Base-by-base conservation (phyloP, 2,329 filamentous ascomycete species). In the Fusarium annulatum region DNA sequence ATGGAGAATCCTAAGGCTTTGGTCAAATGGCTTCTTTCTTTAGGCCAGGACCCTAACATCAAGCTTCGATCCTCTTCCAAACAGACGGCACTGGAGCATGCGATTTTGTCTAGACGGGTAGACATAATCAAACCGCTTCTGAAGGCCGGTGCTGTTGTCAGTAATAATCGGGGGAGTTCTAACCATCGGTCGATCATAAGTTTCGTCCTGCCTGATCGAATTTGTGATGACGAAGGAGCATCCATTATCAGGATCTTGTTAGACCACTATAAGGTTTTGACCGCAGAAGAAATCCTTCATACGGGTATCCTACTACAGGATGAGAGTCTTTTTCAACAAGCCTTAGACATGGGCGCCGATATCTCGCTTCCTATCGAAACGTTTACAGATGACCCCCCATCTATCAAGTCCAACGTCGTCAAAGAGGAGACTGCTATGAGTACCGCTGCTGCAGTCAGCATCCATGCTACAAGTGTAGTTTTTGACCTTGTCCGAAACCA, bases 151-250 rank as follows among this genome's bases (percentile, higher is more conserved):
- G 46, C 46, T 23, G 4, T 9, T 51, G 0, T 4, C 0, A 0
- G 9, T 9, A 2, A 15, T 15, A 23, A 2, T 12, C 0, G 0
- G 1, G 1, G 0, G 0, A 12, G 21, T 7, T 6, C 21, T 0
- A n/a, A 7, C 4, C 21, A 0, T 23, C 9, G 9, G 21, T 51
- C 46, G 9, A 34, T 34, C 0, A 12, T 51, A 0, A 23, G 30
- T 7, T 0, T 23, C 0, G 15, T 23, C 6, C 21, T 51, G 0
- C 15, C 21, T 3, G 4, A 14, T 34, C 21, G 46, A 11, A 12
- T 9, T 12, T 34, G 15, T 4, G 21, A 51, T 4, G 4, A 9
- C 0, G 21, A 51, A 18, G 6, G 6, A 12, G 9, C 15, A 18
- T 3, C 3, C 0, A 51, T 51, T 0, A 18, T 46, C 18, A 28